Evolutionary conservation across 108 stramenopile genomes (phyloP).

Genomic region (Bacterosira constricta): DNA sequence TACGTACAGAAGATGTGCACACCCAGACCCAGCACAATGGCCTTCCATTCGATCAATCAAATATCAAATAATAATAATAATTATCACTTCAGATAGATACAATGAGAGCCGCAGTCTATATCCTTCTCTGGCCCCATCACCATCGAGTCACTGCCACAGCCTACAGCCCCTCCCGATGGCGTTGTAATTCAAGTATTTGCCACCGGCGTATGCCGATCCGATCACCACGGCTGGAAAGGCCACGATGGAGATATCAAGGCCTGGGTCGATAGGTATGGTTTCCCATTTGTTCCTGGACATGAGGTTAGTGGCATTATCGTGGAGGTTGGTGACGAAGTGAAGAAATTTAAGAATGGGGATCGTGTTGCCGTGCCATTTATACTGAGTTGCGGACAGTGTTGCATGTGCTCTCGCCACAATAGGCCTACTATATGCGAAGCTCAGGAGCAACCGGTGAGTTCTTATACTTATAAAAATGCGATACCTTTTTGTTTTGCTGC

Average conservation of each 20-base stretch:
- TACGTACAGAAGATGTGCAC: no score
- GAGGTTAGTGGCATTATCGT: slow-evolving; percentile 78
- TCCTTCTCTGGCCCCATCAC: background rate
- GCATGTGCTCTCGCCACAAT: slow-evolving; percentile 37
- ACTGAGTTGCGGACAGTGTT: slow-evolving; percentile 68
- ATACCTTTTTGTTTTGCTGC: background rate
- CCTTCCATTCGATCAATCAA: no score
- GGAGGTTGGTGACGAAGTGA: slow-evolving; percentile 44
- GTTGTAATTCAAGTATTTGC: slow-evolving; percentile 75
- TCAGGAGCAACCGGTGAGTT: slow-evolving; percentile 63
- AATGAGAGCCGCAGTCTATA: background rate
- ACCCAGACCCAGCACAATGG: no score
- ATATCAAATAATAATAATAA: no score
- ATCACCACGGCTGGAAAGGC: slow-evolving; percentile 88
- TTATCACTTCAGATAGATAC: no score
- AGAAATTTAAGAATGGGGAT: slow-evolving; percentile 54
- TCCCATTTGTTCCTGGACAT: slow-evolving; percentile 82
- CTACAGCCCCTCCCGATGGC: slow-evolving; percentile 35
- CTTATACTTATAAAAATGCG: no score
- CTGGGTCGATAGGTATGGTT: slow-evolving; percentile 35
- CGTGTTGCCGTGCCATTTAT: slow-evolving; percentile 82
- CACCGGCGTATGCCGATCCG: slow-evolving; percentile 78
- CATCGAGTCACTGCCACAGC: background rate
- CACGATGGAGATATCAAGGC: slow-evolving; percentile 68
- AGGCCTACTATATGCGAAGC: slow-evolving; percentile 67